A percentile compares a stretch with the other conserved stretches of the same genome.
These are phyloP conservation scores for Cutaneotrichosporon cavernicola DNA, from an alignment of 1,284 basidiomycete genomes.

Conservation along the genomic window DNA sequence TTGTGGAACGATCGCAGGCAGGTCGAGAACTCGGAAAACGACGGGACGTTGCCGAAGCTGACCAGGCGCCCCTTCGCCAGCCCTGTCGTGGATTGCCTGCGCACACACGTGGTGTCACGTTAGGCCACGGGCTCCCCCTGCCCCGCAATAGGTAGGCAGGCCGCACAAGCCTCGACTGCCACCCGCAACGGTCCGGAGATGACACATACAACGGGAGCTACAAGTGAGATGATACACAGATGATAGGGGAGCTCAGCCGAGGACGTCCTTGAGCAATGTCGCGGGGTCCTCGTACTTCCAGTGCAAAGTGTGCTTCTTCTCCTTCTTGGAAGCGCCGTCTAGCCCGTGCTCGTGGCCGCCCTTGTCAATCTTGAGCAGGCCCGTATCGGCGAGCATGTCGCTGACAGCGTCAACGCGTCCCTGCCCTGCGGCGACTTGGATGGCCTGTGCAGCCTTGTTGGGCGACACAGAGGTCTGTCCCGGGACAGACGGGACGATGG, in stretches of 20 bases:
- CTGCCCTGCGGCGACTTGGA: slow-evolving; percentile 37
- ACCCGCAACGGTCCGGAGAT: not conserved
- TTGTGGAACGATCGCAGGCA: too few species aligned
- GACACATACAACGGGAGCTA: not conserved
- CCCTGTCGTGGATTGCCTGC: too few species aligned
- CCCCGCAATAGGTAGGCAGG: too few species aligned
- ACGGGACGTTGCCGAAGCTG: too few species aligned
- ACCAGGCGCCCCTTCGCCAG: too few species aligned
- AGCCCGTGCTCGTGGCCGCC: slow-evolving; percentile 35
- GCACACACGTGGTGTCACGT: too few species aligned
- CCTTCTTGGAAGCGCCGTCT: slow-evolving; percentile 37
- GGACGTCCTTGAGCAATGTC: slow-evolving; percentile 47
- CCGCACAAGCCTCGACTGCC: too few species aligned
- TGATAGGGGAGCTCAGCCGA: slow-evolving; percentile 33
- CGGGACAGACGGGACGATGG: not conserved
- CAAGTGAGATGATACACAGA: not conserved
- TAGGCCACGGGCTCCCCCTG: too few species aligned
- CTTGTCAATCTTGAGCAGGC: slow-evolving; percentile 47
- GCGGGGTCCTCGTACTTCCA: slow-evolving; percentile 55
- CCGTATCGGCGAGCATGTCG: slow-evolving; percentile 32
- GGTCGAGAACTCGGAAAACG: too few species aligned
- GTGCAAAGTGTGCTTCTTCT: slow-evolving; percentile 49
- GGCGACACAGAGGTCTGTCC: slow-evolving; percentile 18
- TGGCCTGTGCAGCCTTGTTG: slow-evolving; percentile 35
- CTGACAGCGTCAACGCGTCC: slow-evolving; percentile 30